Percentiles rank a stretch among this genome's conserved stretches.
phyloP scores from a whole-genome alignment of 768 basidiomycete species.

The Boletus bicolor region DNA sequence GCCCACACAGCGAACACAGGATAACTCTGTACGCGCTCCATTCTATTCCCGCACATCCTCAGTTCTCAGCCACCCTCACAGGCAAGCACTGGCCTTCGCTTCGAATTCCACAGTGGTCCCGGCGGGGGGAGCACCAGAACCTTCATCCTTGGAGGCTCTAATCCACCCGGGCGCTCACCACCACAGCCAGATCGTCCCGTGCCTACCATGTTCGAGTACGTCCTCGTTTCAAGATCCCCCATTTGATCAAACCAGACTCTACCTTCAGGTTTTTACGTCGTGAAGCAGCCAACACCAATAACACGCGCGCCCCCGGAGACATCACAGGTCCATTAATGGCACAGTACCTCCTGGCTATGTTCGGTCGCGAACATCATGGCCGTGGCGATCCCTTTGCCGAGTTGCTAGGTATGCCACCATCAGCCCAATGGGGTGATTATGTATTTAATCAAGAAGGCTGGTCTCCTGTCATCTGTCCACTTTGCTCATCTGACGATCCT shows the following conservation, averaged over 20 bases:
- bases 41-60: not conserved
- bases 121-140: constrained; percentile 31
- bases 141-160: constrained; percentile 37
- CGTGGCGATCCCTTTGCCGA: constrained; percentile 43
- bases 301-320: constrained; percentile 28
- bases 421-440: constrained; percentile 82
- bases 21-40: constrained; percentile 13
- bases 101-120: constrained; percentile 36
- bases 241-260: not conserved
- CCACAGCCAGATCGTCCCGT: constrained; percentile 27
- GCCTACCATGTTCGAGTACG: constrained; percentile 55
- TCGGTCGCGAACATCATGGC: constrained; percentile 35
- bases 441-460: constrained; percentile 87
- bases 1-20: constrained; percentile 14
- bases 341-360: constrained; percentile 66
- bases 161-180: constrained; percentile 23
- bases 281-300: constrained; percentile 10
- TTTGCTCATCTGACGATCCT: constrained; percentile 6
- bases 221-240: constrained; percentile 1
- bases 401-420: constrained; percentile 43
- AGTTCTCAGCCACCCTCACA: constrained; percentile 1
- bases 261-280: constrained; percentile 36
- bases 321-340: constrained; percentile 66
- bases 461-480: constrained; percentile 6
- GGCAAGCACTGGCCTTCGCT: constrained; percentile 28